Base-by-base conservation (phyloP, 805 yeast genomes). In the Cyberlindnera suaveolens region DNA sequence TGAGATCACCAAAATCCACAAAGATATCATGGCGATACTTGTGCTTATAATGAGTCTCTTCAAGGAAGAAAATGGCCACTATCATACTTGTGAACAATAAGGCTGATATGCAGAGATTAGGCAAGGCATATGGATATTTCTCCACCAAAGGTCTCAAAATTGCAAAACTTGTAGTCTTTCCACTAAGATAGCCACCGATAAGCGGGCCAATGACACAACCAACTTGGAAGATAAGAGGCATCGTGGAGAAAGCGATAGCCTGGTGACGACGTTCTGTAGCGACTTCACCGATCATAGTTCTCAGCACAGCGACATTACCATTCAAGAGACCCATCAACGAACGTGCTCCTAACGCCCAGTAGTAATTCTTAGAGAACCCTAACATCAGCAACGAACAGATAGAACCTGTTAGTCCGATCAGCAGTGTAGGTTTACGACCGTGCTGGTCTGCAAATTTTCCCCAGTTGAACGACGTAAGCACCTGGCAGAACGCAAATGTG, bases 181-280 rank as follows among this genome's bases (percentile, higher is more conserved):
- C 60, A 11, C 81, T 77, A 36, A 79, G 62, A 41, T 62, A 68
- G 27, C 76, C 75, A 23, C 80, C 84, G 29, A 80, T 65, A 56
- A 77, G 61, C 1, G 85, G 85, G 1, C 87, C 87, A 13, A 80
- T 53, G 13, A 79, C 71, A 23, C 75, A 63, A 5, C 86, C 87
- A 17, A 78, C 50, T 53, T 80, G 80, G 72, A 77, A 81, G 13
- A 80, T 61, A 31, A 80, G 58, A 0, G 87, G 85, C 60, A 80
- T 66, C 3, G 77, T 73, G 34, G 80, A 70, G 52, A 80, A 78
- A 1, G 85, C 85, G 8, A 78, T 43, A 9, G 83, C 81, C 56
- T 80, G 84, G 54, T 80, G 85, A 31, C 67, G 64, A 41, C 77
- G 65, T 44, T 79, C 75, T 2, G 62, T 62, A 4, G 82, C 81